These are phyloP conservation scores for Trypanosoma lewisi DNA, from an alignment of 208 protist species.

Conservation along the genomic window DNA sequence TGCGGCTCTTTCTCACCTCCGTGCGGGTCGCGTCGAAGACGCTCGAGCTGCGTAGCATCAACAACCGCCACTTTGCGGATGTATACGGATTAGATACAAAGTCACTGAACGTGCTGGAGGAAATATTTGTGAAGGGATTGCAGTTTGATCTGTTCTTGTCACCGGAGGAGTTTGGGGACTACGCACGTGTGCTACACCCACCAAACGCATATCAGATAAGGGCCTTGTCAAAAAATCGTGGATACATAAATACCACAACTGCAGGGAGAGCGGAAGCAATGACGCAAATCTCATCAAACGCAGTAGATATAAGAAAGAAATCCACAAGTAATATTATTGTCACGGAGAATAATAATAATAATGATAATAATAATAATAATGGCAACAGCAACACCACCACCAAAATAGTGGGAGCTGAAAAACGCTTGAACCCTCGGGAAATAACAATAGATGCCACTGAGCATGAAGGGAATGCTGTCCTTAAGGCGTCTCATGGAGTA, in stretches of 20 bases:
- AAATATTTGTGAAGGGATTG: constrained; percentile 64
- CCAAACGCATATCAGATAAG: constrained; percentile 1
- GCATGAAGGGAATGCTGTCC: not conserved
- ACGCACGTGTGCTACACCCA: constrained; percentile 51
- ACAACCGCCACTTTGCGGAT: constrained; percentile 84
- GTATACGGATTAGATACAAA: constrained; percentile 60
- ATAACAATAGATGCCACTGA: not conserved
- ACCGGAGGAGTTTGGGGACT: constrained; percentile 69
- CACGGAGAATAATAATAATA: not conserved
- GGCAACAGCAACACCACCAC: no score
- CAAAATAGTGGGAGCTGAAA: not conserved
- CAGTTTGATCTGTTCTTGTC: constrained; percentile 77
- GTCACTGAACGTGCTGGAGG: constrained; percentile 77
- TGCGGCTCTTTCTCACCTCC: constrained; percentile 69
- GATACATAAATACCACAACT: not conserved
- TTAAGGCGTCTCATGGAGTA: not conserved
- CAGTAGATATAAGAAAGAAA: not conserved
- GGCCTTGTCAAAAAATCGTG: not conserved
- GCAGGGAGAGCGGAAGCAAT: not conserved
- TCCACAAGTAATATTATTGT: not conserved
- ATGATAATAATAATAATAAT: no score
- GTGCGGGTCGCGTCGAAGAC: constrained; percentile 82
- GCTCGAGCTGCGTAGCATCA: constrained; percentile 82
- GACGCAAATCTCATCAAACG: not conserved
- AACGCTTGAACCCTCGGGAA: not conserved